Base-by-base conservation (phyloP, 768 basidiomycete species). In the Candolleomyces aberdarensis region DNA sequence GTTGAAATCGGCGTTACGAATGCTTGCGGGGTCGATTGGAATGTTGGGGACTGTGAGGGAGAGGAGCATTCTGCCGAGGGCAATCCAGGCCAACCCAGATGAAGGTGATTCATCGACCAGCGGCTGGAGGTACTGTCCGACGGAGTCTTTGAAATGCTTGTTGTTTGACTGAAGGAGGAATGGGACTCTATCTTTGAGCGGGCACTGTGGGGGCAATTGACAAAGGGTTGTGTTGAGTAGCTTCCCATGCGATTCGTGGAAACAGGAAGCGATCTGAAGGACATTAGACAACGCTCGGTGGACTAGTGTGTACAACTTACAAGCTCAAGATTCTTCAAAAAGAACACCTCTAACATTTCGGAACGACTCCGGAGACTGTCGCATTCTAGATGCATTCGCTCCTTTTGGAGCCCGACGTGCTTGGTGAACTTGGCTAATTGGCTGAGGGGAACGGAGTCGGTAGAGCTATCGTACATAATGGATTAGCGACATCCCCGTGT, bases 1-100 rank as follows among this genome's bases (percentile, higher is more conserved):
- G 32, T 76, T 71, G 1, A 68, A 67, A 0, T 76, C 74, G 52
- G 76, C 82, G 55, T 76, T 79, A 57, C 85, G 79, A 39, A 87
- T 81, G 22, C 85, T 86, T 7, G 88, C 86, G 29, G 97, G 97
- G 71, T 99, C 97, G 53, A 98, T 74, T 2, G 96, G 94, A 1
- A 84, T 75, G 70, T 93, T 83, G 0, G 97, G 94, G 43, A 98
- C 79, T 68, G 89, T 88, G 19, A 96, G 80, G 3, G 87, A 78
- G 22, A 94, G 70, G 26, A 95, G 72, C 57, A 87, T 64, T 17
- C 78, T 79, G 49, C 83, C 80, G 53, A 91, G 68, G 1, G 80
- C 81, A 36, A 92, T 75, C 86, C 89, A 96, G 59, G 69, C 75
- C 26, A 69, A 65, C 9, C 78, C 74, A 3, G 60, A 36, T n/a